Evolutionary conservation across 306 rosid species (phyloP), one percentile per base, ranked within the genome.

Genomic region (Quercus gilva): DNA sequence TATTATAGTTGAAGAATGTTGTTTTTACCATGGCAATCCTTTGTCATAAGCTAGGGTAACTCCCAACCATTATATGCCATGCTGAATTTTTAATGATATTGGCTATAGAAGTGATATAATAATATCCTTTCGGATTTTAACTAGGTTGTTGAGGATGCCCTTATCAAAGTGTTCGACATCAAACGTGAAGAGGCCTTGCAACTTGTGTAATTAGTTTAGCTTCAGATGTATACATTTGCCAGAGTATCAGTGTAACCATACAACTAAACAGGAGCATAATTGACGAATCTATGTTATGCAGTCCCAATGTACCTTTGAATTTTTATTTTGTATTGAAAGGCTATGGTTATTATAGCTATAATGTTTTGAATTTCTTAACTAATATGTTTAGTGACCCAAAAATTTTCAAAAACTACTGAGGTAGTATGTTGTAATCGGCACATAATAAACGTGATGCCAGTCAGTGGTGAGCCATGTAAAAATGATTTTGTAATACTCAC

Each of bases 61-160:
- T 69, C 35, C 5, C 56, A 4, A 5, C 33, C 5, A 18, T 29
- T 49, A 31, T 52, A 19, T 41, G 8, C 33, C 2, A 8, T 65
- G 49, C 71, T 3, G 0, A 41, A 55, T n/a, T 49, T 29, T 37
- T 21, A 20, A 14, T 31, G 14, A 25, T 23, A 45, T 53, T 57
- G n/a, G 49, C 75, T 52, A 41, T 71, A 25, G 58, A 7, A 64
- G 23, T 67, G 57, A 75, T 67, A 63, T 52, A 45, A 29, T 18
- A 25, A 69, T 29, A 4, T 45, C 17, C 17, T 1, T 73, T 45
- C 57, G 76, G 74, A 20, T 58, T 68, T 80, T 69, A 67, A 74
- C 56, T 86, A 95, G 97, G 99, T 77, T 31, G 94, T 95, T 45
- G 99, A 95, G 81, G 99, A 93, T 58, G 87, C 65, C 57, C 98